phyloP scores from a whole-genome alignment of 768 basidiomycete genomes.

The Tricholoma terreum region DNA sequence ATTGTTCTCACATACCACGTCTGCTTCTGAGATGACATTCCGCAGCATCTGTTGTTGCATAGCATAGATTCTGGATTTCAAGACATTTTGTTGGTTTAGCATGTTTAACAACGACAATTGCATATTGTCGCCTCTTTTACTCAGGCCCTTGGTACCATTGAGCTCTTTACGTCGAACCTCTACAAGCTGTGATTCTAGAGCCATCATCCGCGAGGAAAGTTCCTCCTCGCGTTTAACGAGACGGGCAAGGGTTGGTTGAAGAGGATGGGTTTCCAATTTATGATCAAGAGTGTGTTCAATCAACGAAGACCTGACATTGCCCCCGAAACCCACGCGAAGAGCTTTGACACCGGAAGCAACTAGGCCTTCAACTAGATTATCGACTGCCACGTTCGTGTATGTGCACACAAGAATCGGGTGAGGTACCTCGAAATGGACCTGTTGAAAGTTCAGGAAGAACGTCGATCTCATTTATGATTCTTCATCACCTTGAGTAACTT shows the following conservation, averaged over 20 bases:
- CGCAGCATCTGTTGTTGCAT: slow-evolving; percentile 61
- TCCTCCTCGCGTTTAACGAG: slow-evolving; percentile 38
- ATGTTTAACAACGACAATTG: slow-evolving; percentile 24
- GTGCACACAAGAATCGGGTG: slow-evolving; percentile 89
- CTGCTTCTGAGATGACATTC: slow-evolving; percentile 60
- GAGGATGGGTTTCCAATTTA: slow-evolving; percentile 59
- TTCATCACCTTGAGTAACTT: slow-evolving; percentile 67
- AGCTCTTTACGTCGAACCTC: slow-evolving; percentile 18
- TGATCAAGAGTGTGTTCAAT: slow-evolving; percentile 58
- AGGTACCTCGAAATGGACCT: slow-evolving; percentile 78
- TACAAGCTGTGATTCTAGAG: slow-evolving; percentile 20
- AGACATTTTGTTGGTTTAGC: slow-evolving; percentile 21
- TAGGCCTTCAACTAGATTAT: slow-evolving; percentile 82
- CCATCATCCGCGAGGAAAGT: slow-evolving; percentile 20
- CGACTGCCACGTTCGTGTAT: slow-evolving; percentile 91
- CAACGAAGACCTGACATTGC: slow-evolving; percentile 57
- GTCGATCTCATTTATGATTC: neutral
- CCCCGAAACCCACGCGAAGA: slow-evolving; percentile 68
- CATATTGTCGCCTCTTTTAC: slow-evolving; percentile 31
- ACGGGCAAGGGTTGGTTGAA: slow-evolving; percentile 41
- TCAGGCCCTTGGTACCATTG: slow-evolving; percentile 7
- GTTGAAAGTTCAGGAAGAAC: slow-evolving; percentile 6
- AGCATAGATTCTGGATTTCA: slow-evolving; percentile 47
- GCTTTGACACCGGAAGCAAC: slow-evolving; percentile 60
- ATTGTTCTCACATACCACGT: slow-evolving; percentile 57